A percentile compares a stretch with the other conserved stretches of the same genome.
These are phyloP conservation scores for Pachyrhizus erosus DNA, from an alignment of 306 rosid species.

Conservation along the genomic window DNA sequence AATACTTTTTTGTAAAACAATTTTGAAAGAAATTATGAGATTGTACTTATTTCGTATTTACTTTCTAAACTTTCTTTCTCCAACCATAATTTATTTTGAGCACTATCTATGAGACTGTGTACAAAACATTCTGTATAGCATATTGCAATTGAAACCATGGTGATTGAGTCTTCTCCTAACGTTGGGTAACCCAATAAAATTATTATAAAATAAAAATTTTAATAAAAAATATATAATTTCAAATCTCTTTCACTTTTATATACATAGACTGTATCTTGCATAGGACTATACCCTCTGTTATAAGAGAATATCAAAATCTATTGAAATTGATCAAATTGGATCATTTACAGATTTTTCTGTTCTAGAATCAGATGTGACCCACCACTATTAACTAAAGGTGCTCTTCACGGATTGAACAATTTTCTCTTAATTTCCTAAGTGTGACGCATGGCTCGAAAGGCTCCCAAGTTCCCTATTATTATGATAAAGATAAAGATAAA, in stretches of 20 bases:
- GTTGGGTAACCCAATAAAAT: too few species aligned
- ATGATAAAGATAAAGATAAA: neutral
- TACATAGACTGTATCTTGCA: too few species aligned
- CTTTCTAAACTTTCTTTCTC: neutral
- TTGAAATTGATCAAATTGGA: slow-evolving; percentile 28
- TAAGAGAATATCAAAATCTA: neutral
- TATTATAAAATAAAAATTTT: too few species aligned
- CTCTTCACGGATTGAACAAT: neutral
- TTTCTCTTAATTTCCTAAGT: neutral
- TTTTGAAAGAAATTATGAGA: neutral
- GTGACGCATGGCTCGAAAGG: slow-evolving; percentile 33
- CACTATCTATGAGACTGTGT: neutral
- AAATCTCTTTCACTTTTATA: too few species aligned
- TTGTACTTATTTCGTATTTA: neutral
- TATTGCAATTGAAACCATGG: neutral
- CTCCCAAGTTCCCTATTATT: neutral
- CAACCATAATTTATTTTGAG: neutral
- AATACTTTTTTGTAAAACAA: neutral
- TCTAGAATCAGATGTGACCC: neutral
- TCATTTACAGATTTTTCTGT: neutral
- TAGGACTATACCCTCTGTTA: neutral
- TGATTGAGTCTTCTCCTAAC: neutral
- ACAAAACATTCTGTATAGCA: neutral
- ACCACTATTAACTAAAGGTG: neutral
- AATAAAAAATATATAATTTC: too few species aligned